Evolutionary conservation across 2,329 filamentous ascomycete genomes (phyloP), one percentile per base, ranked within the genome.

Genomic region (Epichloe sp.): DNA sequence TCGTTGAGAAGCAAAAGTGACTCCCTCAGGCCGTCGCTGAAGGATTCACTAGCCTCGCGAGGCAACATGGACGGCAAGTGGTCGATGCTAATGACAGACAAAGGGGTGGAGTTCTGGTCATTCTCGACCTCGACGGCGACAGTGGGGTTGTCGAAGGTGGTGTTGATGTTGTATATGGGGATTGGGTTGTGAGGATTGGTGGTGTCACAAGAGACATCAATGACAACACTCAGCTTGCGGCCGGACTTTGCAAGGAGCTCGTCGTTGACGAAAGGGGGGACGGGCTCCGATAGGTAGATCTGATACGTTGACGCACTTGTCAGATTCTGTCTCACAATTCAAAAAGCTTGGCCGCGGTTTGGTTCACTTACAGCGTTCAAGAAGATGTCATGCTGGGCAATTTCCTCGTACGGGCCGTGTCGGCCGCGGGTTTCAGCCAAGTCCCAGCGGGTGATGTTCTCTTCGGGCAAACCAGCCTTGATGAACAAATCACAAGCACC

Each of bases 81-180:
- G 67, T 94, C 87, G 62, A 94, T 93, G 65, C 82, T 85, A 68
- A 96, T 95, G 59, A 96, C 86, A 46, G 79, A 83, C 19, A 49
- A 21, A 19, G 48, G 48, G 52, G 95, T 70, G 7, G 44, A 38
- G 78, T 76, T 0, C 80, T 77, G 49, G 50, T 72, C 64, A 68
- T 75, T 61, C 71, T 79, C 56, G 75, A 80, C 67, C 36, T 80
- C 72, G 23, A 93, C 85, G 1, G 82, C 77, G 0, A 95, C 83
- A 1, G 88, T 95, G n/a, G 90, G 91, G 64, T 86, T 82, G 64
- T 82, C 80, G 64, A 96, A 96, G 21, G 88, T 93, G 46, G 86
- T 95, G 67, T 87, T 86, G 64, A 86, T 80, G 58, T 77, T 76
- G 74, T 95, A 95, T 63, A 95, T 83, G 23, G 89, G 89, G 51